Base-by-base conservation (phyloP, 768 basidiomycete genomes). In the Dentipellis sp. region DNA sequence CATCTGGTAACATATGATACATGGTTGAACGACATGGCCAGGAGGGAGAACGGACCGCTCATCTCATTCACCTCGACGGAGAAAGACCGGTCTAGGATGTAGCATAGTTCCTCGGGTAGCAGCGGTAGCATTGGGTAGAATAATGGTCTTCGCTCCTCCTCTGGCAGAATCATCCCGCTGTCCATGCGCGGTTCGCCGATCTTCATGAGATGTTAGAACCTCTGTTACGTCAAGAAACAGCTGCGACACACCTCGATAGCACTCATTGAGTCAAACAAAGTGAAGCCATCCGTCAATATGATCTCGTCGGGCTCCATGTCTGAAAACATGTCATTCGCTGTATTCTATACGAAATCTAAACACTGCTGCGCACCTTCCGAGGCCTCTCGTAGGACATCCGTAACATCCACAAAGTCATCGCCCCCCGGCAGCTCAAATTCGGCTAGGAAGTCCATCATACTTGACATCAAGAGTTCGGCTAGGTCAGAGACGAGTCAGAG, bases 101-200 rank as follows among this genome's bases (percentile, higher is more conserved):
- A 94, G 67, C 91, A 94, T 21, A 94, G 66, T 66, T 95, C 91
- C 62, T 90, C 79, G 0, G 91, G 85, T 2, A 86, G 70, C 50
- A 94, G 71, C 2, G 78, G 80, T 6, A 73, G 63, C 42, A 81
- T 69, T 3, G 88, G 82, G 63, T 92, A 73, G 63, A 94, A 94
- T 0, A 73, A 67, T 0, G 77, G 74, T 2, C 68, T 62, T 12
- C 67, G 63, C 38, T 80, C 74, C 22, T 75, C 73, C 56, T 71
- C 69, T 29, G 29, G 29, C 22, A 64, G 57, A 36, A 73, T 67
- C 58, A 89, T 73, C 10, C 94, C 93, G 54, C 83, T 92, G 68
- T 97, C 94, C 68, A 94, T 82, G 10, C 90, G 82, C 21, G 91
- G 86, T 68, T 95, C 91, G 19, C 92, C 88, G 52, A 94, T 91